Base-by-base conservation (phyloP, 2,329 filamentous ascomycete species). In the Monosporascus sp. region DNA sequence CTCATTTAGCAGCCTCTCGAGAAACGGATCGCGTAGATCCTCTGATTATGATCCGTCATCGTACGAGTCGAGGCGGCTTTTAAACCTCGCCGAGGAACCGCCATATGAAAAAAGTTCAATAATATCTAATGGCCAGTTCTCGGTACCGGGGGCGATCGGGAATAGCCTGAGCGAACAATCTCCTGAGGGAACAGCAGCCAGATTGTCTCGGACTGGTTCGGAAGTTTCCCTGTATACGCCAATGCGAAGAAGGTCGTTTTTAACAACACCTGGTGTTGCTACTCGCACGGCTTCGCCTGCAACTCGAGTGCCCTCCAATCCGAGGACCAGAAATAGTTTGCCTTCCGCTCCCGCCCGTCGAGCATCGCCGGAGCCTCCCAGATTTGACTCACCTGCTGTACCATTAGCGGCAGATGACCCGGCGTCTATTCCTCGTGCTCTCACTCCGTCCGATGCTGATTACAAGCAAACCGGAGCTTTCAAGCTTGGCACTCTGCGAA, bases 391-490 rank as follows among this genome's bases (percentile, higher is more conserved):
- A 45, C 46, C 56, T 48, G 31, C 49, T 24, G 46, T 57, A 62
- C 69, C 69, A 22, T 58, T 65, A 3, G 54, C 57, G 18, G 47
- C 58, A 1, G 49, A 53, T 14, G 51, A 67, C 37, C 48, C 58
- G 1, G 65, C 66, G 11, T 56, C 63, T 0, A 53, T 66, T 18
- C 68, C 67, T 25, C 70, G 74, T n/a, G 72, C 68, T 9, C 59
- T 69, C 27, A 82, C 79, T 1, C 78, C 83, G 0, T 77, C 70
- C 41, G 82, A 84, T 24, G 65, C 72, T 27, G 76, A 80, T n/a
- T 85, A 85, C 60, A 74, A 74, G 54, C 81, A 84, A 46, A 76
- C 82, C 35, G 83, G 83, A 3, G 80, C 75, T 11, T 85, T 84
- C 63, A 83, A 83, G 62, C 76, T 84, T 50, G 84, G 84, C 2